Base-by-base conservation (phyloP, 495 filamentous ascomycete species). In the Podospora didyma region DNA sequence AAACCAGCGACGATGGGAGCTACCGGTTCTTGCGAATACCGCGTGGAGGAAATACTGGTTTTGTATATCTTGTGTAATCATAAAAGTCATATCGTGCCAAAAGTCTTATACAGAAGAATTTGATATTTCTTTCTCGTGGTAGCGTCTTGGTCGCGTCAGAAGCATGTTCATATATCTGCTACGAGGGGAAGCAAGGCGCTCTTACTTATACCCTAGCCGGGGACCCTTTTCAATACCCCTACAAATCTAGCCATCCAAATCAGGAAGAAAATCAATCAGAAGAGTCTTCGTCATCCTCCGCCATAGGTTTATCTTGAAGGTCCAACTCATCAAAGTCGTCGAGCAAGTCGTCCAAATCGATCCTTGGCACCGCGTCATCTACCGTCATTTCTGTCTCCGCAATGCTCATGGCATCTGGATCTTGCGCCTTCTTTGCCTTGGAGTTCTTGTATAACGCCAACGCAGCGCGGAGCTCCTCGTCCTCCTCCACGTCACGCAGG, bases 401-500 rank as follows among this genome's bases (percentile, higher is more conserved):
- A 70, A 79, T 84, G 57, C 73, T 82, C 72, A 79, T 79, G 58
- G 75, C 78, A 53, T 82, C 80, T 3, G 62, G 58, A 55, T 73
- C 70, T 49, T 62, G 63, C 47, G 52, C 61, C 63, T 70, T 67
- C 46, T 60, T 70, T 59, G 69, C 65, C 57, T 70, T 68, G 46
- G 72, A 66, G 52, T 73, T 73, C 78, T 96, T 96, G 73, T 96
- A 99, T 63, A 99, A 63, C 52, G 89, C 87, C 65, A 97, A 69
- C 4, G 90, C 91, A 49, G 82, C 75, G 24, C 93, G 79, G 49
- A 99, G 77, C 62, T 99, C 95, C 39, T 86, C 79, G 68, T 99
- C 95, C 68, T 96, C 92, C 71, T 99, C 95, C 11, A 99, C 88
- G 71, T 97, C 95, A 41, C 89, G 84, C 74, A 99, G 74, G 83